These are phyloP conservation scores for Scutellaria galericulata DNA, from an alignment of 257 asterid species.

Conservation along the genomic window DNA sequence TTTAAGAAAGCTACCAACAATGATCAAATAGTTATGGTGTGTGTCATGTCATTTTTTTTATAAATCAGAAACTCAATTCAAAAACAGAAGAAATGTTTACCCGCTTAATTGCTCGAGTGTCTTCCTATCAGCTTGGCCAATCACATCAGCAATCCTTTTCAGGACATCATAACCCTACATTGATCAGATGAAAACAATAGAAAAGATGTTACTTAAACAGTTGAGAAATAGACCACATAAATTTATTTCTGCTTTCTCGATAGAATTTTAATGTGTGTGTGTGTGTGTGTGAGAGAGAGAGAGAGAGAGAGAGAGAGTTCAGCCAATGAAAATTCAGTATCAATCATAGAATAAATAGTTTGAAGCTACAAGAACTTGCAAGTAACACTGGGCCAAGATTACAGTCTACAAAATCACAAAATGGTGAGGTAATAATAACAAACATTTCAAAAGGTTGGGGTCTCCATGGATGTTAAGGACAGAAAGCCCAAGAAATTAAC, in stretches of 20 bases:
- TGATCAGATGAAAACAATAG: constrained; percentile 28
- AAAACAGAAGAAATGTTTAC: constrained; percentile 41
- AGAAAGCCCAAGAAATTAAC: constrained; percentile 16
- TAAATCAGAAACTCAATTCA: constrained; percentile 7
- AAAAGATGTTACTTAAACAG: constrained; percentile 21
- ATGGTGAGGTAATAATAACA: background rate
- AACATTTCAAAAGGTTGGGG: background rate
- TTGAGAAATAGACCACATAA: constrained; percentile 15
- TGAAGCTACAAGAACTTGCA: constrained; percentile 21
- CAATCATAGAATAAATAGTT: constrained; percentile 1
- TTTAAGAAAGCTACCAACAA: constrained; percentile 14
- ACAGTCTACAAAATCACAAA: constrained; percentile 20
- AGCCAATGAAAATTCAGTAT: constrained; percentile 1
- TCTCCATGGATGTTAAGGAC: constrained; percentile 26
- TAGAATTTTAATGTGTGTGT: constrained; percentile 8
- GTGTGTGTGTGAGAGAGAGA: background rate
- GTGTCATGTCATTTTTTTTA: constrained; percentile 1
- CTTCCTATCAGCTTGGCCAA: constrained; percentile 62
- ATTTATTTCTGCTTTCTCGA: constrained; percentile 4
- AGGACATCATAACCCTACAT: constrained; percentile 83
- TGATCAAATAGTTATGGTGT: constrained; percentile 11
- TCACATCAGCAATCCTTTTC: constrained; percentile 84
- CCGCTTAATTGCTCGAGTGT: constrained; percentile 84
- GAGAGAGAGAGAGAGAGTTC: background rate
- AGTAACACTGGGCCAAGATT: constrained; percentile 4